phyloP scores from a whole-genome alignment of 176 grass and related monocot species.

The Hordeum marinum region DNA sequence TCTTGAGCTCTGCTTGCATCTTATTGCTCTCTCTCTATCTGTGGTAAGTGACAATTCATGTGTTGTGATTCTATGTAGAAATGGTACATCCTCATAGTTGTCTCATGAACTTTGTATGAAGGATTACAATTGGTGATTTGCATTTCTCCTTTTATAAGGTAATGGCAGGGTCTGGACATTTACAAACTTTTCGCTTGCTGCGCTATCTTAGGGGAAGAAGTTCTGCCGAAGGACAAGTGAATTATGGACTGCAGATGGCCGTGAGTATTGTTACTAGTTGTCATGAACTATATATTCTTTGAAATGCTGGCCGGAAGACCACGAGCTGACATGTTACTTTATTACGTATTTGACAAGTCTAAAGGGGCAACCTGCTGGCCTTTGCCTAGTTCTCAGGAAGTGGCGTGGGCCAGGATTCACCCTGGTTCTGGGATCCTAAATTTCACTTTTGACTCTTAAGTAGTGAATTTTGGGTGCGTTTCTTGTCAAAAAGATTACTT shows the following conservation, averaged over 20 bases:
- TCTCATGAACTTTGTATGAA: background rate
- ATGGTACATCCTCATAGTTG: background rate
- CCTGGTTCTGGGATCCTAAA: background rate
- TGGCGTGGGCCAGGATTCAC: background rate
- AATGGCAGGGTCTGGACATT: constrained; percentile 94
- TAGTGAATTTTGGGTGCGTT: background rate
- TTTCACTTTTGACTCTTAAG: background rate
- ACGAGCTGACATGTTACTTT: background rate
- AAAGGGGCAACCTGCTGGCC: background rate
- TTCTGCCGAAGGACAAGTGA: constrained; percentile 91
- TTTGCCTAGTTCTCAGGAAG: background rate
- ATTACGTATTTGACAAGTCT: background rate
- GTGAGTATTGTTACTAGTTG: constrained; percentile 42
- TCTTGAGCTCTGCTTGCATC: constrained; percentile 85
- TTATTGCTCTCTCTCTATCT: constrained; percentile 81
- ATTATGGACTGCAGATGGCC: constrained; percentile 96
- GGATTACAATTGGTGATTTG: background rate
- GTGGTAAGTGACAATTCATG: constrained; percentile 49
- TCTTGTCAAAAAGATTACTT: background rate
- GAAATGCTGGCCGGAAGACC: background rate
- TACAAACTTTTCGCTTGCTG: constrained; percentile 86
- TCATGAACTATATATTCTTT: constrained; percentile 10
- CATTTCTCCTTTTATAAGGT: constrained; percentile 46
- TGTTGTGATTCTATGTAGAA: constrained; percentile 15
- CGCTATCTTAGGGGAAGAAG: constrained; percentile 90